A percentile compares a stretch with the other conserved stretches of the same genome.
These are phyloP conservation scores for Trametes meyenii DNA, from an alignment of 768 basidiomycete genomes.

Conservation along the genomic window DNA sequence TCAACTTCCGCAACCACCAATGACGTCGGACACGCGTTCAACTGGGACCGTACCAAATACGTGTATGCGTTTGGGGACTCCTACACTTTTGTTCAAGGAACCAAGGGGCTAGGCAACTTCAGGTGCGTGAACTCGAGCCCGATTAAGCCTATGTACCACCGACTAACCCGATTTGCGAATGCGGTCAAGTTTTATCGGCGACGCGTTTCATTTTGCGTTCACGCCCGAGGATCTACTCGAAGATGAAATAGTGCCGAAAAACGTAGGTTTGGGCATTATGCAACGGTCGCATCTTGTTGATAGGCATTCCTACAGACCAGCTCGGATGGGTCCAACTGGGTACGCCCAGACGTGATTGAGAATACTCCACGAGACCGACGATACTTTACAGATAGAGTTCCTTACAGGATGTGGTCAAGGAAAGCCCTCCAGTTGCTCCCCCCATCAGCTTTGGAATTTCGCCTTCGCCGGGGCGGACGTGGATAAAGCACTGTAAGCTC, in stretches of 20 bases:
- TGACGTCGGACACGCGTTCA: slow-evolving; percentile 30
- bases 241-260: slow-evolving; percentile 48
- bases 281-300: background rate
- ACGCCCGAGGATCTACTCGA: slow-evolving; percentile 44
- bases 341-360: slow-evolving; percentile 22
- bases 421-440: slow-evolving; percentile 42
- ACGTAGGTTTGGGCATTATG: slow-evolving; percentile 34
- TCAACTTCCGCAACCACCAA: background rate
- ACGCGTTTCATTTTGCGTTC: slow-evolving; percentile 45
- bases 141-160: background rate
- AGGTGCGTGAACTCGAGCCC: slow-evolving; percentile 37
- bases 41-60: slow-evolving; percentile 47
- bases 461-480: slow-evolving; percentile 49
- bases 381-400: slow-evolving; percentile 46
- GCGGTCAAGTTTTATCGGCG: slow-evolving; percentile 50
- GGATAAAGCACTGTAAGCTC: slow-evolving; percentile 19
- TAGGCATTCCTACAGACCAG: slow-evolving; percentile 44
- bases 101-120: slow-evolving; percentile 50
- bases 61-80: slow-evolving; percentile 61
- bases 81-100: slow-evolving; percentile 58
- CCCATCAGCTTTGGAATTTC: slow-evolving; percentile 56
- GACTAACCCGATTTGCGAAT: background rate
- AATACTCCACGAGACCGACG: background rate
- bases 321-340: slow-evolving; percentile 59
- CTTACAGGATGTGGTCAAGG: slow-evolving; percentile 55